phyloP scores from a whole-genome alignment of 495 filamentous ascomycete genomes.

The Aspergillus homomorphus region DNA sequence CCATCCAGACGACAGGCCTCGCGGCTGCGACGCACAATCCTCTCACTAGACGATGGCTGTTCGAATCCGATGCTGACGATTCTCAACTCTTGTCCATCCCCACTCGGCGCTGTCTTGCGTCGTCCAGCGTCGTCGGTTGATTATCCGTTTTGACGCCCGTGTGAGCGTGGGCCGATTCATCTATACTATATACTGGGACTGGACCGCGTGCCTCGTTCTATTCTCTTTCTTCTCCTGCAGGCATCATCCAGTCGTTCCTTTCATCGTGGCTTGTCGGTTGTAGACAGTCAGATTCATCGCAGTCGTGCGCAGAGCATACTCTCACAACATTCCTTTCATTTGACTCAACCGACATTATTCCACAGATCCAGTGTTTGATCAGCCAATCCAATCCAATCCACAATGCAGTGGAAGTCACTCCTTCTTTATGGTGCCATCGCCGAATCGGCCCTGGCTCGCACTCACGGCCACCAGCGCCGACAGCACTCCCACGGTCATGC shows the following conservation, averaged over 20 bases:
- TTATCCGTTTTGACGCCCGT: background rate
- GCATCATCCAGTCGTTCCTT: conserved; percentile 7
- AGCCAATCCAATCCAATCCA: conserved; percentile 7
- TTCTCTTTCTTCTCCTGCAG: no score
- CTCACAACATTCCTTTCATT: conserved; percentile 9
- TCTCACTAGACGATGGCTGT: background rate
- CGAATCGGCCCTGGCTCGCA: conserved; percentile 24
- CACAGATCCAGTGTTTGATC: conserved; percentile 11
- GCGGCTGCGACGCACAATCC: background rate
- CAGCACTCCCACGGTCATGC: conserved; percentile 20
- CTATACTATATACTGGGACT: conserved; percentile 4
- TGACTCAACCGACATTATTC: background rate
- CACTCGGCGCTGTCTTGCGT: background rate
- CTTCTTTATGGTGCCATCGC: conserved; percentile 22
- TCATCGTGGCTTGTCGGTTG: background rate
- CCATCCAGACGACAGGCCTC: background rate
- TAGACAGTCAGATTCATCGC: background rate
- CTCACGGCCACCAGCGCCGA: conserved; percentile 23
- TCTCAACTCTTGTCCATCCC: background rate
- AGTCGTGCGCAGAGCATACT: background rate
- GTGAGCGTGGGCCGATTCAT: background rate
- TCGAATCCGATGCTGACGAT: conserved; percentile 4
- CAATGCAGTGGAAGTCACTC: conserved; percentile 31
- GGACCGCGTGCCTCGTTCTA: background rate
- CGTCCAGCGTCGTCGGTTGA: background rate